Base-by-base conservation (phyloP, 2,329 filamentous ascomycete species). In the Diaporthe vexans region DNA sequence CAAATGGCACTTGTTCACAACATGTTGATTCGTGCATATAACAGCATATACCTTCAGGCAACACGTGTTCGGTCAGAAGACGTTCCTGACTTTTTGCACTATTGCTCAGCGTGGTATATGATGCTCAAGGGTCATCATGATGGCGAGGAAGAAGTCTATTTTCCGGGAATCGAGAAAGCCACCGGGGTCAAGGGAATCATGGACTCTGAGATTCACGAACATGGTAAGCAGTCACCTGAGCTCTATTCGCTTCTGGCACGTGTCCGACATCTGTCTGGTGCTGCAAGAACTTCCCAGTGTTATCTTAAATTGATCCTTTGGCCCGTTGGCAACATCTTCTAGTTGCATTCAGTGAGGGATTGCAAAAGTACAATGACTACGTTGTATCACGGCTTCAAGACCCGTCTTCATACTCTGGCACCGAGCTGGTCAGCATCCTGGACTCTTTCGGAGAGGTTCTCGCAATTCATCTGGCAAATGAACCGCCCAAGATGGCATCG, bases 1-100 rank as follows among this genome's bases (percentile, higher is more conserved):
- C 88, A 92, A 81, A 92, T 91, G 90, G 85, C 86, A 3, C 81
- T 91, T 69, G 83, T 91, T 63, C 90, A 92, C 84, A 92, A 92
- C 78, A 83, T 87, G 72, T 88, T 92, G 78, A 87, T 92, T 76
- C 89, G 91, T 52, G 89, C 90, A 73, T 91, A 89, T 83, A 92
- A 93, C 81, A 88, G 86, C 78, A 91, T 93, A 78, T 91, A 89
- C 79, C 86, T 88, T 46, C 90, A 92, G 80, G 90, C 89, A 1
- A 85, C 86, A 10, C 83, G 87, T 77, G 81, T 92, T 48, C 79
- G 84, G 15, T 84, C 85, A 5, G 80, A 80, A n/a, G 89, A 91
- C 79, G 87, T 87, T 79, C 79, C 81, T 54, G 87, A 89, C 79
- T 92, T 93, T 77, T 81, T 91, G 68, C 85, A 85, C 24, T 92